phyloP scores from a whole-genome alignment of 2,329 filamentous ascomycete species.

The Coccinonectria pachysandricola region DNA sequence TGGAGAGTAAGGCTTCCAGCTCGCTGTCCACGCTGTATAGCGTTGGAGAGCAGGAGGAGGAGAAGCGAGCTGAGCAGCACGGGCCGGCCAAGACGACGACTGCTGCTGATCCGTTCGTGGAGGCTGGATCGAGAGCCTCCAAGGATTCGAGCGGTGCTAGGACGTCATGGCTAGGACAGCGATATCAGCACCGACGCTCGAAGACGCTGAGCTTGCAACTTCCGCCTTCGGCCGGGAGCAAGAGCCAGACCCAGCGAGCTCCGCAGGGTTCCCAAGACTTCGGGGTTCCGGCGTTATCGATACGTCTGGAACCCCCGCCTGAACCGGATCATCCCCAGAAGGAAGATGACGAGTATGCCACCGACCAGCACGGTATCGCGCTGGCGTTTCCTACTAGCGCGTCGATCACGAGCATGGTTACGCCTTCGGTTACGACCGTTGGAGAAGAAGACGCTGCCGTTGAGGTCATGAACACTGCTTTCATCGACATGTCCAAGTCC shows the following conservation, averaged over 20 bases:
- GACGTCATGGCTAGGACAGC: slow-evolving; percentile 10
- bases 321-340: slow-evolving; percentile 6
- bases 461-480: slow-evolving; percentile 1
- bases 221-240: slow-evolving; percentile 5
- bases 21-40: slow-evolving; percentile 48
- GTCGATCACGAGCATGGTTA: slow-evolving; percentile 16
- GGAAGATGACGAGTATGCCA: slow-evolving; percentile 5
- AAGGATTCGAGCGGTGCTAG: slow-evolving; percentile 4
- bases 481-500: too few relatives aligned
- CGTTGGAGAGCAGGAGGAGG: slow-evolving; percentile 37
- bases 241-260: slow-evolving; percentile 11
- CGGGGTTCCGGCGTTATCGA: slow-evolving; percentile 10
- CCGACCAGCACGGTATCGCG: slow-evolving; percentile 8
- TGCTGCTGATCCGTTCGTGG: slow-evolving; percentile 24
- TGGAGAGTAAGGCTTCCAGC: slow-evolving; percentile 38
- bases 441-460: slow-evolving; percentile 10
- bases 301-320: slow-evolving; percentile 10
- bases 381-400: slow-evolving; percentile 14
- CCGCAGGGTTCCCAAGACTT: slow-evolving; percentile 16
- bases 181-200: slow-evolving; percentile 7
- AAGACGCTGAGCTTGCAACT: slow-evolving; percentile 15
- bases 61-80: slow-evolving; percentile 6
- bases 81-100: slow-evolving; percentile 1
- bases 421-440: slow-evolving; percentile 14
- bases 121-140: slow-evolving; percentile 3